Evolutionary conservation across 2,329 filamentous ascomycete genomes (phyloP), one percentile per base, ranked within the genome.

Genomic region (Aspergillus japonicus): DNA sequence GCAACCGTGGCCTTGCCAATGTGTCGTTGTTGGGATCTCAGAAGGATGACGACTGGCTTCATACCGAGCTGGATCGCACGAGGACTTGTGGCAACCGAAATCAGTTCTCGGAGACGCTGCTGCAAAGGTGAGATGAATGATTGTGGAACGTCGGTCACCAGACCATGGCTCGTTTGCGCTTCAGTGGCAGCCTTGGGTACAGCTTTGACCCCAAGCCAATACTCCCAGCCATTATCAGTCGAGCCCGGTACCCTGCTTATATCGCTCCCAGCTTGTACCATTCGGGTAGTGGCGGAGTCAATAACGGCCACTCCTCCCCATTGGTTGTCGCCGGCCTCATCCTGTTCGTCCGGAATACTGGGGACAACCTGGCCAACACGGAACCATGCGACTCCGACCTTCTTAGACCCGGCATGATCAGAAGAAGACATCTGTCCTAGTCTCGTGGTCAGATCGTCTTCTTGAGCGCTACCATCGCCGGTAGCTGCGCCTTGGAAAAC

Each of bases 271-370:
- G 93, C 92, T 71, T 96, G 92, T 60, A 93, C 90, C 82, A 98
- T 94, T 61, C 92, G 89, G 3, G 96, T 96, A 60, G 88, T 90
- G 6, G 89, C 85, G 49, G 91, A 90, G 73, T 98, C 94, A 52
- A 99, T 91, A 50, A 89, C 89, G 2, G 90, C 91, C 44, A 94
- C 87, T 1, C 90, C 90, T 42, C 91, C 92, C 95, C 95, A 99
- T 8, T 88, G 80, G 55, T 90, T 88, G 52, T 88, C 85, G 3
- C 84, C 83, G 2, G 85, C 81, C 14, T 85, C 85, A 35, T 87
- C 84, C 70, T 81, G 67, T 80, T 87, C 66, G 71, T 77, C 75
- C 11, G 76, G 67, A 7, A 73, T 67, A n/a, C 76, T 73, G 8
- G 80, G 77, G 50, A 79, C 77, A 35, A 96, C 88, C 60, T 91